Evolutionary conservation across 2,329 filamentous ascomycete genomes (phyloP), one percentile per base, ranked within the genome.

Genomic region (Arthrobotrys megalospora): DNA sequence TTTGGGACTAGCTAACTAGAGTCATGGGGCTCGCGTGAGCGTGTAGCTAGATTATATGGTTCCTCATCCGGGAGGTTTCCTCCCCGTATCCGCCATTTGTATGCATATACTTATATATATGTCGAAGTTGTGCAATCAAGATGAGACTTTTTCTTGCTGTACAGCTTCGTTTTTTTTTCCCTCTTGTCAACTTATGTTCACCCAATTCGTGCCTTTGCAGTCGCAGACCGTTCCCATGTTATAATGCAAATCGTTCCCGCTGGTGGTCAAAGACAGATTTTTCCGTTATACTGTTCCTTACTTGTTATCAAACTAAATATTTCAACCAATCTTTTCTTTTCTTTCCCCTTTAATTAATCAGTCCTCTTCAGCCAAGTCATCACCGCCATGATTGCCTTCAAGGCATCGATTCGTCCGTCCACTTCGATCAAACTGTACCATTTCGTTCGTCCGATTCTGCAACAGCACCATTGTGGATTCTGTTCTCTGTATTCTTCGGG

Each of bases 391-490:
- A 81, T 50, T 11, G 75, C 80, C 32, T 78, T 73, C n/a, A 80
- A 71, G 2, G 78, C 81, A 32, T 82, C 81, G 34, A 78, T 71
- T 52, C 81, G 62, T 19, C 81, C 80, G 16, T 80, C 76, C 1
- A 77, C 70, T 41, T 80, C 75, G 24, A 81, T 55, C 65, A 82
- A 66, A 64, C 77, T 80, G 66, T 80, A 81, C 52, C 79, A 82
- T 72, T 63, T 81, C 32, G 81, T 80, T 63, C 81, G 80, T 19
- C 78, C 67, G 47, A 82, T 72, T 45, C 80, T 80, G 24, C 73
- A 77, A 28, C 11, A 50, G 36, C 68, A 68, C 75, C 75, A 79
- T 21, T 81, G 38, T 16, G 73, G 65, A 50, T 82, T 79, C 24
- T 72, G 14, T 16, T 55, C 50, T 2, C 21, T 52, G 48, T 72